These are phyloP conservation scores for Amanita phalloides DNA, from an alignment of 768 basidiomycete species.

Conservation along the genomic window DNA sequence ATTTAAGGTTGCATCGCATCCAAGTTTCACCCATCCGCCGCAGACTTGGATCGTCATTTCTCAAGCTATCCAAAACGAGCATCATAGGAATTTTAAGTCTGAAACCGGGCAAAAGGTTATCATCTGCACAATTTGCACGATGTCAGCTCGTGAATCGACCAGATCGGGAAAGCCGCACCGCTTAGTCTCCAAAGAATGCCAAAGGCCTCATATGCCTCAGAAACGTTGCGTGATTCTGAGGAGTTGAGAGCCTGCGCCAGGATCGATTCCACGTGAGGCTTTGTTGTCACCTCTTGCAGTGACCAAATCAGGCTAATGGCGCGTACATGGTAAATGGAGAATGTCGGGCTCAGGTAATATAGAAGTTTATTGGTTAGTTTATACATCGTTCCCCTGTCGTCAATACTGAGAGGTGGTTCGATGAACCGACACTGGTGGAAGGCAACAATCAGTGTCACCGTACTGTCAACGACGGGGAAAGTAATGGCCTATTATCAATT, in stretches of 20 bases:
- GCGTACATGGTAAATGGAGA: conserved; percentile 67
- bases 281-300: conserved; percentile 44
- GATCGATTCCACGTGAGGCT: conserved; percentile 67
- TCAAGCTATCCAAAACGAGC: conserved; percentile 75
- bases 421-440: conserved; percentile 42
- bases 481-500: conserved; percentile 32
- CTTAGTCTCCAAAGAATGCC: conserved; percentile 88
- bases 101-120: conserved; percentile 71
- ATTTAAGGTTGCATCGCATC: conserved; percentile 92
- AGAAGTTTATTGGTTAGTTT: conserved; percentile 63
- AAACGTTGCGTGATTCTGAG: conserved; percentile 30
- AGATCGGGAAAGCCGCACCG: conserved; percentile 32
- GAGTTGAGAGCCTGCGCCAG: conserved; percentile 64
- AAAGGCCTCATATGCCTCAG: conserved; percentile 75
- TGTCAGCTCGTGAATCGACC: neutral
- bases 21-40: conserved; percentile 87
- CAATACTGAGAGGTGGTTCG: conserved; percentile 40
- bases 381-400: conserved; percentile 42
- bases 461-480: conserved; percentile 62
- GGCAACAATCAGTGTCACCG: conserved; percentile 43
- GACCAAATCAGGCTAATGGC: conserved; percentile 79
- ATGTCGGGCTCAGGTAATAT: conserved; percentile 58
- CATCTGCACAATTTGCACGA: conserved; percentile 40
- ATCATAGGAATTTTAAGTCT: conserved; percentile 79
- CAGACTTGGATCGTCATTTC: conserved; percentile 60